Base-by-base conservation (phyloP, 768 basidiomycete species). In the Cytidiella melzeri region DNA sequence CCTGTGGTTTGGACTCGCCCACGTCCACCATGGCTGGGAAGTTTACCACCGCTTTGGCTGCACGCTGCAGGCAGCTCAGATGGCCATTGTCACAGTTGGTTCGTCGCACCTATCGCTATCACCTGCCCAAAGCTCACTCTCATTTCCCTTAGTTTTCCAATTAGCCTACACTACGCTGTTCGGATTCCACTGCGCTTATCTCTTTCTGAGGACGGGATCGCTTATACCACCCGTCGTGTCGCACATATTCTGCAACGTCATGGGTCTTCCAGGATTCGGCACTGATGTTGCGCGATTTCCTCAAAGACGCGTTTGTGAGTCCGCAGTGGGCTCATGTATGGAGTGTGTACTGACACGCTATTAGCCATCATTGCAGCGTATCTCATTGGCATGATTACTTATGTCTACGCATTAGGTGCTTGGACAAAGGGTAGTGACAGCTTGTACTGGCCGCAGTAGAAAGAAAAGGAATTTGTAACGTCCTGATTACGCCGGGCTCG, bases 11-110 rank as follows among this genome's bases (percentile, higher is more conserved):
- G 96, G 93, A 18, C 67, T 89, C 24, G 95, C 96, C 1, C 96
- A 99, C 61, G 68, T 83, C 1, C 96, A 99, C 59, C 96, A 98
- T 58, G 92, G 84, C 12, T 89, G 82, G 78, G 96, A 98, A 51
- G 78, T 73, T 0, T 99, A 80, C 63, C 80, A 83, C 51, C 79
- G 78, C 12, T 78, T 79, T 50, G 95, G 95, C 1, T 69, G 84
- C 26, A 91, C 77, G 1, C 42, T 53, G 7, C 61, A 64, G n/a
- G 92, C 93, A 0, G 68, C 84, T 2, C 71, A 80, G 48, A 75
- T 69, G 12, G 90, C 94, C 0, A 49, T 76, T 11, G 53, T 85
- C 15, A 67, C 69, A 27, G 75, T 70, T 37, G 47, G 90, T 90
- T 59, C 34, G 81, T 45, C 4, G 19, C 36, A 9, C 27, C 49